A percentile compares a stretch with the other conserved stretches of the same genome.
Conservation (phyloP, 1,139 yeast species). For the Geotrichum reessii region DNA sequence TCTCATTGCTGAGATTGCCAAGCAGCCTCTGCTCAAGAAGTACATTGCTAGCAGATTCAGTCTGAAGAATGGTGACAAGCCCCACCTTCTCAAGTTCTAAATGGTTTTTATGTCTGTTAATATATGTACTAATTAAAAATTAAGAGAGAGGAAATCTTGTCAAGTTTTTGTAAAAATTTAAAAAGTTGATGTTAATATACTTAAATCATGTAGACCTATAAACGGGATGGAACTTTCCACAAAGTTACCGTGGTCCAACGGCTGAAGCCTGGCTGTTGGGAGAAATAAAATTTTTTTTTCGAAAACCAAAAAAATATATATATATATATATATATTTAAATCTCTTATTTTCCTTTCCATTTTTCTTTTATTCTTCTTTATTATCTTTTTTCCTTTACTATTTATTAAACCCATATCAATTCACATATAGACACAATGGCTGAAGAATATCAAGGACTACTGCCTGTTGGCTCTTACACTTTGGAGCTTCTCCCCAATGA, state of each 20-base stretch:
- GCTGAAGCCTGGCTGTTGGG: constrained; percentile 5
- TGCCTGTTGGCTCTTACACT: constrained; percentile 17
- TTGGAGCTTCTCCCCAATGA: constrained; percentile 72
- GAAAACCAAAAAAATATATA: background rate
- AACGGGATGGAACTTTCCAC: background rate
- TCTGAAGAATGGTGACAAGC: constrained; percentile 97
- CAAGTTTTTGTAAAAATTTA: background rate
- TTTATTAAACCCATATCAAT: background rate
- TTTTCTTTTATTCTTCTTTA: too few relatives aligned
- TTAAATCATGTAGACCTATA: background rate
- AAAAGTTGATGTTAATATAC: background rate
- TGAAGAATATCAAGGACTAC: constrained; percentile 6
- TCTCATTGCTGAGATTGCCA: constrained; percentile 88
- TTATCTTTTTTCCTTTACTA: constrained; percentile 3
- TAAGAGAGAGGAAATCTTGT: constrained; percentile 13
- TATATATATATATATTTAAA: background rate
- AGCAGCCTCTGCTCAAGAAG: constrained; percentile 96
- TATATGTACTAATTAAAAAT: constrained; percentile 12
- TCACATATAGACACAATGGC: constrained; percentile 3
- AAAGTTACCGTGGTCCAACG: background rate
- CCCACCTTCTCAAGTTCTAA: constrained; percentile 97
- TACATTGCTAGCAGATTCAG: constrained; percentile 96
- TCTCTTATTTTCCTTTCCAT: constrained; percentile 7
- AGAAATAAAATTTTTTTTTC: constrained; percentile 6
- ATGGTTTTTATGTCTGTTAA: constrained; percentile 16